phyloP scores from a whole-genome alignment of 345 rosid species.

The Carallia brachiata region DNA sequence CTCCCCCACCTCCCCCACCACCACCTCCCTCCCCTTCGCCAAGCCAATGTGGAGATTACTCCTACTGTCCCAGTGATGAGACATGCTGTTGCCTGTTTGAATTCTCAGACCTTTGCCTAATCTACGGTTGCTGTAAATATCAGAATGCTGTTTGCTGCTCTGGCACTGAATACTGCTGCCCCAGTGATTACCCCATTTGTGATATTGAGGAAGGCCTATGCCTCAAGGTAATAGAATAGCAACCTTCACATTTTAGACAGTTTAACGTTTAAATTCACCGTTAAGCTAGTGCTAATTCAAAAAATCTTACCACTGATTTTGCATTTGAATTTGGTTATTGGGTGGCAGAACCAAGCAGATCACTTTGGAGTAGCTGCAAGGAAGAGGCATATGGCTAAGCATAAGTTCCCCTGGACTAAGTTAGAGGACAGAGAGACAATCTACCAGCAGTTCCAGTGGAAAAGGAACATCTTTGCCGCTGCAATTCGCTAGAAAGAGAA shows the following conservation, averaged over 20 bases:
- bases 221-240: conserved; percentile 40
- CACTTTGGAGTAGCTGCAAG: conserved; percentile 50
- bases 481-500: conserved; percentile 29
- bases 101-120: conserved; percentile 41
- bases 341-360: conserved; percentile 42
- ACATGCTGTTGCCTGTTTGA: conserved; percentile 67
- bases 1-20: conserved; percentile 32
- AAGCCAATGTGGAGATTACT: conserved; percentile 53
- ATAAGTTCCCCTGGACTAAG: conserved; percentile 57
- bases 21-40: conserved; percentile 60
- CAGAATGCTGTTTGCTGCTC: conserved; percentile 66
- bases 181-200: conserved; percentile 68
- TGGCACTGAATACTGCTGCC: conserved; percentile 57
- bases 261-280: no score
- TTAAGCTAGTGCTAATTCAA: not conserved
- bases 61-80: conserved; percentile 52
- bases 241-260: no score
- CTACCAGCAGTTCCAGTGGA: conserved; percentile 44
- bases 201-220: conserved; percentile 60
- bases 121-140: conserved; percentile 62
- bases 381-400: conserved; percentile 59
- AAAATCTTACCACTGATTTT: not conserved
- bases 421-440: conserved; percentile 29
- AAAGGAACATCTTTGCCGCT: conserved; percentile 52
- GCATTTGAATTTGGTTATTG: not conserved